Percentiles rank a stretch among this genome's conserved stretches.
phyloP scores from a whole-genome alignment of 371 early-diverging fungal genomes.

The Blakeslea trispora region DNA sequence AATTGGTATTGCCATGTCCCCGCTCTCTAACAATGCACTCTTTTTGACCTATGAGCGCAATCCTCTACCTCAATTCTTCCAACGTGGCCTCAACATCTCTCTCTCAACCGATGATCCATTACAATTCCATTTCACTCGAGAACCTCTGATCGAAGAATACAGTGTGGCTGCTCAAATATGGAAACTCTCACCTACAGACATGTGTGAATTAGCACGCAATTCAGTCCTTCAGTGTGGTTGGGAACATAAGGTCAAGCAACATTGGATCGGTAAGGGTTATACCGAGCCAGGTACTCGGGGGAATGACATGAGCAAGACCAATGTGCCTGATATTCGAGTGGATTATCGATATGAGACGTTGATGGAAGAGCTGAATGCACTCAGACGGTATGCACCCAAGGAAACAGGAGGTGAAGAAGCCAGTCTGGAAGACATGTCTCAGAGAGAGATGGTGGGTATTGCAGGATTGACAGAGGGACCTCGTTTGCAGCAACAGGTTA shows the following conservation, averaged over 20 bases:
- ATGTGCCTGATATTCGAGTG: conserved; percentile 94
- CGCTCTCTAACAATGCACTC: conserved; percentile 97
- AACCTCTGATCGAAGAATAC: conserved; percentile 99
- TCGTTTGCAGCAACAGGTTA: conserved; percentile 25
- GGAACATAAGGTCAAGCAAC: conserved; percentile 86
- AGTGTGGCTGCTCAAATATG: conserved; percentile 98
- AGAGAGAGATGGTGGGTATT: conserved; percentile 33
- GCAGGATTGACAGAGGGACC: conserved; percentile 27
- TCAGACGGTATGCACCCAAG: conserved; percentile 41
- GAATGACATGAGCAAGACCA: conserved; percentile 93
- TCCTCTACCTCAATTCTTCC: conserved; percentile 94
- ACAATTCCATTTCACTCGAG: conserved; percentile 98
- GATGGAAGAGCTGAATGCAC: conserved; percentile 75
- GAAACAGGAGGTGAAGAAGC: neutral
- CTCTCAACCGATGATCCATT: conserved; percentile 98
- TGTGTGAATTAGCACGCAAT: conserved; percentile 98
- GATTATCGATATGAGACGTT: conserved; percentile 86
- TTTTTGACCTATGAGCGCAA: conserved; percentile 97
- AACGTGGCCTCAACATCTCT: conserved; percentile 94
- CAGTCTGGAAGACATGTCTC: conserved; percentile 2
- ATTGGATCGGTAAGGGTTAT: conserved; percentile 92
- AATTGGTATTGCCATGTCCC: conserved; percentile 98
- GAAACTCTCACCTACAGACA: conserved; percentile 92
- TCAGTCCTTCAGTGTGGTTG: conserved; percentile 95
- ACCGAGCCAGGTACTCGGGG: conserved; percentile 76